A percentile compares a stretch with the other conserved stretches of the same genome.
phyloP scores from a whole-genome alignment of 1,139 yeast species.

The Meyerozyma athensensis region DNA sequence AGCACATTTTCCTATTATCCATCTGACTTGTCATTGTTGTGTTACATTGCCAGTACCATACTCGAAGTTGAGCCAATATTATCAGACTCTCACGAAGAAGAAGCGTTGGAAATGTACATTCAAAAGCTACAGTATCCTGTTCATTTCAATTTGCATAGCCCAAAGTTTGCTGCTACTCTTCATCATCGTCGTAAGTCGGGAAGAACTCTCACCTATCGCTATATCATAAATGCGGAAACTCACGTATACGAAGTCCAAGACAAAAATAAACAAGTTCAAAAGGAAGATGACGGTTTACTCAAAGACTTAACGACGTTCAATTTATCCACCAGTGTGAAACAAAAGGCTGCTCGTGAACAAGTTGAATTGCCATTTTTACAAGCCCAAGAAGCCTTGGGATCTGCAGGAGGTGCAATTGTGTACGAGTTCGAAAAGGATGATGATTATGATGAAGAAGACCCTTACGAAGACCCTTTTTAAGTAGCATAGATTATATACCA shows the following conservation, averaged over 20 bases:
- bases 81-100: conserved; percentile 35
- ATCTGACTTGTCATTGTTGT: conserved; percentile 41
- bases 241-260: conserved; percentile 48
- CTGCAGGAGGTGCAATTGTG: conserved; percentile 81
- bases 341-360: conserved; percentile 71
- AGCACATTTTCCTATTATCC: conserved; percentile 43
- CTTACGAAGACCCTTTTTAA: conserved; percentile 90
- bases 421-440: conserved; percentile 82
- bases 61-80: conserved; percentile 51
- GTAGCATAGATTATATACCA: background rate
- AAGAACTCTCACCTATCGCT: conserved; percentile 57
- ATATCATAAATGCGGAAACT: conserved; percentile 42
- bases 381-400: conserved; percentile 76
- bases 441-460: conserved; percentile 96
- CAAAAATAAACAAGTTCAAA: conserved; percentile 17
- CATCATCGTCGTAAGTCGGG: conserved; percentile 82
- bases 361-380: conserved; percentile 86
- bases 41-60: conserved; percentile 68
- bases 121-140: conserved; percentile 47
- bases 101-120: conserved; percentile 40
- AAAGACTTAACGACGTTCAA: conserved; percentile 84
- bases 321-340: conserved; percentile 67
- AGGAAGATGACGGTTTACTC: conserved; percentile 41
- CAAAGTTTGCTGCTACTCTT: conserved; percentile 44
- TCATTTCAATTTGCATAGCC: conserved; percentile 38